Base-by-base conservation (phyloP, 2,329 filamentous ascomycete genomes). In the Aspergillus viridinutans region DNA sequence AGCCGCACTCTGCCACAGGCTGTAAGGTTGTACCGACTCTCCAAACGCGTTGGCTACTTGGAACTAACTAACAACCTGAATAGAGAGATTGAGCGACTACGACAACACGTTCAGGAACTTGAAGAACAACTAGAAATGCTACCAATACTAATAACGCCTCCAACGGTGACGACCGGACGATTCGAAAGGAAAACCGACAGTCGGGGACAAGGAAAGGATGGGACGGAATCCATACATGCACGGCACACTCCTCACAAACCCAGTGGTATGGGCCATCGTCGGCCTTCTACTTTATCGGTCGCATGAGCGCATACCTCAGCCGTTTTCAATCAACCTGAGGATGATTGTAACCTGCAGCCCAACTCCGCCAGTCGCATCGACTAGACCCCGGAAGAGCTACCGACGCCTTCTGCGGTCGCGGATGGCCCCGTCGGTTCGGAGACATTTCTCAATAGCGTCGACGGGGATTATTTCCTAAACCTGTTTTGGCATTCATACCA, bases 401-500 rank as follows among this genome's bases (percentile, higher is more conserved):
- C 43, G 9, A 53, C 49, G n/a, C 50, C 54, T 48, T 55, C 50
- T 21, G 38, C 58, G 5, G 57, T 58, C 17, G 61, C 60, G 35
- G 55, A 61, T 14, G 50, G 54, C 1, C n/a, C 52, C 9, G 21
- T 40, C 23, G 56, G 52, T n/a, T 50, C 48, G 45, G 63, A 65
- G 5, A 64, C 66, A 4, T 70, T 72, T 50, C 63, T 81, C 23
- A 73, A 67, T 4, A 66, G 68, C 20, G 66, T 66, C 2, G 74
- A 82, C 59, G 79, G 82, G 64, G 78, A 81, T 49, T 76, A 75
- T 49, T 77, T 81, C 28, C 64, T 82, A 3, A 70, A 72, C 23
- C 63, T 80, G 1, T 82, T 78, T 61, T 82, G 80, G 80, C 72
- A 78, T 50, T 72, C 75, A 0, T 79, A 77, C 55, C 76, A 82